Evolutionary conservation across 1,284 basidiomycete genomes (phyloP), one percentile per base, ranked within the genome.

Genomic region (Puccinia brachypodii): DNA sequence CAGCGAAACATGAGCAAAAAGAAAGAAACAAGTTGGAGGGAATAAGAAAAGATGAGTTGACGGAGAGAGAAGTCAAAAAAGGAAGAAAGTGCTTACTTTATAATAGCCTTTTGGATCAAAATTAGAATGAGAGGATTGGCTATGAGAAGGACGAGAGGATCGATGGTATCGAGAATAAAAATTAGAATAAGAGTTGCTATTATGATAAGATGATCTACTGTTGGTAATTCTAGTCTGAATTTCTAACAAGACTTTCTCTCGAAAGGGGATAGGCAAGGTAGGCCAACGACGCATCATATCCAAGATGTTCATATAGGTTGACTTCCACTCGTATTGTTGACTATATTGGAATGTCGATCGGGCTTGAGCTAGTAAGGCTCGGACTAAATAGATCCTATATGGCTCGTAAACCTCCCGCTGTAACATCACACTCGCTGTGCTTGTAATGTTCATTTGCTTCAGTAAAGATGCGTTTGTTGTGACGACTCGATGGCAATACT

Each of bases 81-180:
- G 44, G 3, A 19, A n/a, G 31, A 72, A 28, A 13, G 53, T 19
- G 28, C 28, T 72, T 72, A 72, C 69, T 40, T 36, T 6, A 25
- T 72, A 72, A 28, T 72, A 72, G 13, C 69, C 69, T 72, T 72
- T 72, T 2, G 69, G 69, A 72, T 72, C 69, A 42, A 16, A 33
- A 8, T 6, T 19, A 36, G 42, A 3, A 3, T 33, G 9, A n/a
- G 14, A 19, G 19, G 64, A 1, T 44, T 44, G 38, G 40, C 16
- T 13, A 44, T 22, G 7, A 36, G 64, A 25, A 3, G 19, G 40
- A n/a, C 38, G 64, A 68, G 38, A 68, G 3, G 38, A 36, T n/a
- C n/a, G n/a, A 16, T 7, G 40, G 40, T 38, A 42, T 6, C 36
- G 38, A 40, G 64, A 68, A 40, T 19, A 44, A 44, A 22, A 53